Base-by-base conservation (phyloP, 2,329 filamentous ascomycete species). In the Talaromyces sp. region DNA sequence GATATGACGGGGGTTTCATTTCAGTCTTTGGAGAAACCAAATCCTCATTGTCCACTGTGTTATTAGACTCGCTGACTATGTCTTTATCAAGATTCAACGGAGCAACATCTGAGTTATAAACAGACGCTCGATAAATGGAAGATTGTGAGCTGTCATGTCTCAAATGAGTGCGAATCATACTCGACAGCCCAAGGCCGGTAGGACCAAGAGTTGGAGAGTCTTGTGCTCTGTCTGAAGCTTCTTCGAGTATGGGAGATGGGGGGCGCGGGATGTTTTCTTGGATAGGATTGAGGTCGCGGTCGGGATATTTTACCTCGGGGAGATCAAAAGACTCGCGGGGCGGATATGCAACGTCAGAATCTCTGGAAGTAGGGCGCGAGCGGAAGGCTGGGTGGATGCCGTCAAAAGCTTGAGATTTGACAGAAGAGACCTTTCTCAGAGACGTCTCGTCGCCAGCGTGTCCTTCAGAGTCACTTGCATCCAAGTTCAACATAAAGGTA, bases 181-280 rank as follows among this genome's bases (percentile, higher is more conserved):
- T 90, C 69, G 88, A 93, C 17, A 97, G 80, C 0, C 91, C 92
- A 19, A 76, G 66, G 2, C 74, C 75, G 0, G 90, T 63, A 27
- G 74, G 88, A 1, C 89, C 89, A 6, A 96, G 78, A 0, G 91
- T 96, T 0, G 93, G 92, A 0, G 92, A 96, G 69, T 96, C 91
- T 4, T 75, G 72, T 22, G 65, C 59, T 44, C 73, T 68, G 53
- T 71, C 68, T 25, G 71, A 68, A 44, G 63, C 51, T 55, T 62
- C 56, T 27, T 67, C 64, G 0, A 52, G 55, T 25, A 65, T 61
- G 13, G 58, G 57, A 47, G 63, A 60, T n/a, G 63, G 52, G n/a
- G 39, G 61, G 10, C 62, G 60, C 49, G 58, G 56, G 57, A 70
- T 70, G 36, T 70, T 71, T 63, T 77, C 77, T 53, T 71, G 72